Percentiles rank a stretch among this genome's conserved stretches.
Conservation (phyloP, 2,329 filamentous ascomycete genomes). For the Fulvia fulva region DNA sequence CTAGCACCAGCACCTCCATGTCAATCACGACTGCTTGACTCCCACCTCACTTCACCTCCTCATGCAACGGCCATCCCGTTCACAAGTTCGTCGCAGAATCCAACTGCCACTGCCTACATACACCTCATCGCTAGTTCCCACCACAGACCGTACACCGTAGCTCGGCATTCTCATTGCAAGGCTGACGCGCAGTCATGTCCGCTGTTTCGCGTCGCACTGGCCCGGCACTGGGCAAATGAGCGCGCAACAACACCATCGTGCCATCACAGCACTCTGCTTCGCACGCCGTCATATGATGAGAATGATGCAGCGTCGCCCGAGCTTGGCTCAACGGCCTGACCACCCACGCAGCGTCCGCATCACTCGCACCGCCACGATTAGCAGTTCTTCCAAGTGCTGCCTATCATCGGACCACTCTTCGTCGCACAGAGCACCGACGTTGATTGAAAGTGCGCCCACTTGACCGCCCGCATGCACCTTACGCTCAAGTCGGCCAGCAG, state of each 20-base stretch:
- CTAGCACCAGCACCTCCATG: not conserved
- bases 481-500: not conserved
- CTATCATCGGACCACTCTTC: not conserved
- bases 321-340: not conserved
- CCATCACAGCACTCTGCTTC: not conserved
- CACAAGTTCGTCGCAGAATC: not conserved
- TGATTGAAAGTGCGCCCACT: conserved; percentile 2
- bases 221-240: not conserved
- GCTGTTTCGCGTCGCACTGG: not conserved
- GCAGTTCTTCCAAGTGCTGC: not conserved
- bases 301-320: not conserved
- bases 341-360: not conserved
- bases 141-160: not conserved
- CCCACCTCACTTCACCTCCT: not conserved
- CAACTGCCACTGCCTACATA: not conserved
- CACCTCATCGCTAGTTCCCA: not conserved
- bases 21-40: not conserved
- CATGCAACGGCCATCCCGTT: not conserved
- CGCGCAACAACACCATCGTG: not conserved
- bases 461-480: not conserved
- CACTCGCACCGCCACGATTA: not conserved
- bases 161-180: not conserved
- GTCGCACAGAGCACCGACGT: not conserved
- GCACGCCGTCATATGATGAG: not conserved
- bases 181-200: not conserved